phyloP scores from a whole-genome alignment of 306 rosid genomes.

The Notholithocarpus densiflorus region DNA sequence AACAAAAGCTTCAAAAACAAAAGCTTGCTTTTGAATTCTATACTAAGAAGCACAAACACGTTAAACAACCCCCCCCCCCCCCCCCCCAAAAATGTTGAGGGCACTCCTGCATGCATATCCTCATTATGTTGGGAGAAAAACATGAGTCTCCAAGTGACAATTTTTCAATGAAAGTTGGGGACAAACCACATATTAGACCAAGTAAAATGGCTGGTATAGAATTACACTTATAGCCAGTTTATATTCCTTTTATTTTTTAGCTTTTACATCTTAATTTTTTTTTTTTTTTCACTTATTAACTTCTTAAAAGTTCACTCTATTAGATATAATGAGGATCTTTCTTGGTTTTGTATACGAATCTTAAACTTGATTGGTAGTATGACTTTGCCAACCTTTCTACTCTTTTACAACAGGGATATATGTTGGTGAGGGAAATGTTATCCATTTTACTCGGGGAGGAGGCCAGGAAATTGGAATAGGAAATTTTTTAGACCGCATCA shows the following conservation, averaged over 20 bases:
- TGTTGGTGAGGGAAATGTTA: slow-evolving; percentile 58
- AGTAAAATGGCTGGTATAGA: not conserved
- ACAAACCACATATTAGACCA: not conserved
- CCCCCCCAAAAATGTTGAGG: no score
- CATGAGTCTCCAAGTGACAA: no score
- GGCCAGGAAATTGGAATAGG: slow-evolving; percentile 46
- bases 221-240: not conserved
- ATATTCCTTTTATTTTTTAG: not conserved
- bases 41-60: no score
- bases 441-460: slow-evolving; percentile 64
- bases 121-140: no score
- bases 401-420: slow-evolving; percentile 55
- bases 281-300: not conserved
- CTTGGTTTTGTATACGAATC: slow-evolving; percentile 5
- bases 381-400: slow-evolving; percentile 6
- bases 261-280: not conserved
- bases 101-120: no score
- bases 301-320: not conserved
- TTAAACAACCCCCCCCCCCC: no score
- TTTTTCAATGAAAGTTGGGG: not conserved
- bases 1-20: no score
- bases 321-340: not conserved
- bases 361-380: slow-evolving; percentile 1
- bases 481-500: slow-evolving; percentile 33
- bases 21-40: not conserved